Evolutionary conservation across 805 yeast species (phyloP).

Genomic region (Wickerhamomyces queroliae): DNA sequence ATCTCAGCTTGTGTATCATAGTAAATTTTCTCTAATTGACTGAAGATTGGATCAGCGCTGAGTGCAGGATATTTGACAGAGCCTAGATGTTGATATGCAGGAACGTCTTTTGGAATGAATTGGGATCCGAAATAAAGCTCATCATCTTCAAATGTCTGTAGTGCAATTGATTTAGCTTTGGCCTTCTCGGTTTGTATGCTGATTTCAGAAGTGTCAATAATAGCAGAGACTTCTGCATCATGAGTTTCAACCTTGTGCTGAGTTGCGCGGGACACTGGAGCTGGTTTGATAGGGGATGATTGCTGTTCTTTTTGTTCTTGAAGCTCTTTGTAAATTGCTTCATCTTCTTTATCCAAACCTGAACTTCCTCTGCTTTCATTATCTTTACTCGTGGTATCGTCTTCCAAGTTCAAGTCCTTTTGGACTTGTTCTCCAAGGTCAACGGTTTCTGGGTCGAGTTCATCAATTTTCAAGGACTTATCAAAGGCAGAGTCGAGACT

Average conservation of each 20-base stretch:
- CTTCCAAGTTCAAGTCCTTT: slow-evolving; percentile 1
- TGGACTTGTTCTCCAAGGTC: slow-evolving; percentile 3
- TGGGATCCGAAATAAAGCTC: slow-evolving; percentile 24
- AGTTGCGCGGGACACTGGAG: too few species aligned
- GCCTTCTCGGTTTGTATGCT: slow-evolving; percentile 14
- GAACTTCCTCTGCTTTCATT: slow-evolving; percentile 7
- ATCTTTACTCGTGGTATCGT: slow-evolving; percentile 5
- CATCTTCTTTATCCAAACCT: not conserved
- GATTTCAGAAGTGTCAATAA: not conserved
- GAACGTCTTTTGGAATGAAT: slow-evolving; percentile 12
- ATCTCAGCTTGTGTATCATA: slow-evolving; percentile 29
- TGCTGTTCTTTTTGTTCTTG: not conserved
- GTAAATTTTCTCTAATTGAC: slow-evolving; percentile 15
- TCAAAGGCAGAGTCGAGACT: not conserved
- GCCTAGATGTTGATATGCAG: slow-evolving; percentile 12
- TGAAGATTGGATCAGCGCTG: slow-evolving; percentile 10
- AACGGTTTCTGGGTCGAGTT: not conserved
- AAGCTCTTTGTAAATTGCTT: not conserved
- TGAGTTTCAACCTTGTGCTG: not conserved
- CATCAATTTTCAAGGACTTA: not conserved
- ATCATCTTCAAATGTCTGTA: slow-evolving; percentile 26
- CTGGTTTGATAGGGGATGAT: too few species aligned
- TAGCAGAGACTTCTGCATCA: slow-evolving; percentile 3
- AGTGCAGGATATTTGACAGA: slow-evolving; percentile 19
- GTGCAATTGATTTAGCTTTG: slow-evolving; percentile 1